A percentile compares a stretch with the other conserved stretches of the same genome.
Conservation (phyloP, 768 basidiomycete species). For the Lactarius hatsudake region DNA sequence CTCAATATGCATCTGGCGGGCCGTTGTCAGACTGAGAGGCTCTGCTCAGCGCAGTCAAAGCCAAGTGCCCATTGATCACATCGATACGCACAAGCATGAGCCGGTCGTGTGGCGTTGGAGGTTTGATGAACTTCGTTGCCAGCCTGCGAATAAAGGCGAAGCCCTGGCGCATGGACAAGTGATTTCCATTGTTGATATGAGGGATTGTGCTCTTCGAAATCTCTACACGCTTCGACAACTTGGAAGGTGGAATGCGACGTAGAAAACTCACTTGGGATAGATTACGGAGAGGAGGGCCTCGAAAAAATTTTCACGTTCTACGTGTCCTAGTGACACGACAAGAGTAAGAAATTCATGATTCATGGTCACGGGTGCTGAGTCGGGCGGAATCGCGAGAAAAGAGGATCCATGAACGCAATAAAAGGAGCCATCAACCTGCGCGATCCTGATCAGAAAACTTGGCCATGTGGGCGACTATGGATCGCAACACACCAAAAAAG, state of each 20-base stretch:
- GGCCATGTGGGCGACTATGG: not conserved
- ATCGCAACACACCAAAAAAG: constrained; percentile 13
- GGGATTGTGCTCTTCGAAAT: constrained; percentile 3
- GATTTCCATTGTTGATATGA: constrained; percentile 30
- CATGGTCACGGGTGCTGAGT: constrained; percentile 6
- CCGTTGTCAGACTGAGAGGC: constrained; percentile 8
- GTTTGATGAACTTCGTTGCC: not conserved
- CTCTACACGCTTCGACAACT: not conserved
- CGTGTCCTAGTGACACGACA: constrained; percentile 3
- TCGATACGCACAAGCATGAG: constrained; percentile 12
- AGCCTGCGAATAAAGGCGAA: constrained; percentile 31
- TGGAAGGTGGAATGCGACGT: not conserved
- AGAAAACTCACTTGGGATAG: constrained; percentile 16
- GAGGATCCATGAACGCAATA: constrained; percentile 18
- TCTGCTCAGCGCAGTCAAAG: constrained; percentile 1
- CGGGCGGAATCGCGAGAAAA: constrained; percentile 17
- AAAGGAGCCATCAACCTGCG: not conserved
- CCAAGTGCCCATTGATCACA: constrained; percentile 6
- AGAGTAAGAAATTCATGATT: not conserved
- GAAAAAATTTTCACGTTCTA: constrained; percentile 16
- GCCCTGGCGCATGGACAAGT: constrained; percentile 33
- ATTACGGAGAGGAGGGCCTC: constrained; percentile 18
- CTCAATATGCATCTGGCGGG: not conserved
- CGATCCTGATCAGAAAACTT: not conserved
- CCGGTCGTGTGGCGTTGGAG: constrained; percentile 5